A percentile compares a stretch with the other conserved stretches of the same genome.
phyloP scores from a whole-genome alignment of 2,329 filamentous ascomycete species.

The Fusarium proliferatum region DNA sequence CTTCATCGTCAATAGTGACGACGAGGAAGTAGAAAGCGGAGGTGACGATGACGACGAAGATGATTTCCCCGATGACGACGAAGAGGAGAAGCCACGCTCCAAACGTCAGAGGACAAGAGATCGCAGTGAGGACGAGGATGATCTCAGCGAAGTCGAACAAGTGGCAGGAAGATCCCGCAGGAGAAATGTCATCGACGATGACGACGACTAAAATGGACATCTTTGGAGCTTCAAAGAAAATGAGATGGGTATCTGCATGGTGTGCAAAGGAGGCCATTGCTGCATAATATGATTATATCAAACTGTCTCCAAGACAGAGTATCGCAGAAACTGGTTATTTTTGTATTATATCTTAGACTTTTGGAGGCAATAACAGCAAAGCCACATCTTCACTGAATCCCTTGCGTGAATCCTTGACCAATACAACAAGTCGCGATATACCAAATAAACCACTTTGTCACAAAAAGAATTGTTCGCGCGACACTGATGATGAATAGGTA shows the following conservation, averaged over 20 bases:
- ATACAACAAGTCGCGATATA: background rate
- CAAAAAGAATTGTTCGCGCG: background rate
- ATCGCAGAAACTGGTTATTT: background rate
- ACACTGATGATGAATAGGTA: background rate
- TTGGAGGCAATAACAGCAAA: background rate
- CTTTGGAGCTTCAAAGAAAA: background rate
- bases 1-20: conserved; percentile 80
- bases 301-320: background rate
- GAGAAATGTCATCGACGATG: conserved; percentile 68
- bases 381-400: background rate
- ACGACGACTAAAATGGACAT: conserved; percentile 60
- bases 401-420: background rate
- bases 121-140: conserved; percentile 59
- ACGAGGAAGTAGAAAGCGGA: conserved; percentile 72
- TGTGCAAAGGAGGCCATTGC: conserved; percentile 17
- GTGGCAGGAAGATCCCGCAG: conserved; percentile 61
- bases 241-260: conserved; percentile 1
- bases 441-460: background rate
- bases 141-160: conserved; percentile 66
- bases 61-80: conserved; percentile 64
- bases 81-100: conserved; percentile 57
- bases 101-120: conserved; percentile 65
- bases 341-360: conserved; percentile 5
- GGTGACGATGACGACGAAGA: conserved; percentile 75
- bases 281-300: conserved; percentile 25